Percentiles rank a stretch among this genome's conserved stretches.
These are phyloP conservation scores for Hypoxylon sp. DNA, from an alignment of 2,329 filamentous ascomycete genomes.

Conservation along the genomic window DNA sequence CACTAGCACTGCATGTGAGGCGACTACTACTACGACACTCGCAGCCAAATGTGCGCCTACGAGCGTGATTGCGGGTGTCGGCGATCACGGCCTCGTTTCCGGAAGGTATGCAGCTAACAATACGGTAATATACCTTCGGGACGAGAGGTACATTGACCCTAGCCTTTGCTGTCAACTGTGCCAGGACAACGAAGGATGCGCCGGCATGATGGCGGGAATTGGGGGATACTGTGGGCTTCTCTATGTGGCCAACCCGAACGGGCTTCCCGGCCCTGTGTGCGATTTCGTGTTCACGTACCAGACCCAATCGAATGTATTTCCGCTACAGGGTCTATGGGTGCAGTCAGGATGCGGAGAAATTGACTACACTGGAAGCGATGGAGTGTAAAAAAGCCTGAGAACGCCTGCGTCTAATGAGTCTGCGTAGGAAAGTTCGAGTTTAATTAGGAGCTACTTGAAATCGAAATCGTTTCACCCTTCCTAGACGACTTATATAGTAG, in stretches of 20 bases:
- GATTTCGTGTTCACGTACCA: conserved; percentile 46
- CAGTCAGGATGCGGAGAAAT: conserved; percentile 41
- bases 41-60: conserved; percentile 50
- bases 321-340: conserved; percentile 46
- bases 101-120: conserved; percentile 41
- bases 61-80: conserved; percentile 46
- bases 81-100: conserved; percentile 42
- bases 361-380: conserved; percentile 32
- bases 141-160: conserved; percentile 41
- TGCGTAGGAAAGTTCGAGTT: neutral
- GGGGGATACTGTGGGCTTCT: conserved; percentile 43
- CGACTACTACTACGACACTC: conserved; percentile 46
- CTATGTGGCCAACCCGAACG: conserved; percentile 39
- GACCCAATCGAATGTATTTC: conserved; percentile 22
- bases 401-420: neutral
- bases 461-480: neutral
- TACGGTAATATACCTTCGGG: conserved; percentile 39
- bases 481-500: neutral
- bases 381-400: conserved; percentile 2
- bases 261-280: conserved; percentile 36
- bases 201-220: conserved; percentile 39
- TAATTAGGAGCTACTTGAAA: neutral
- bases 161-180: conserved; percentile 51
- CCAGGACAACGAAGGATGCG: conserved; percentile 50
- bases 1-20: conserved; percentile 36